Percentiles rank a stretch among this genome's conserved stretches.
phyloP scores from a whole-genome alignment of 441 rosid species.

The Croton laevigatus region DNA sequence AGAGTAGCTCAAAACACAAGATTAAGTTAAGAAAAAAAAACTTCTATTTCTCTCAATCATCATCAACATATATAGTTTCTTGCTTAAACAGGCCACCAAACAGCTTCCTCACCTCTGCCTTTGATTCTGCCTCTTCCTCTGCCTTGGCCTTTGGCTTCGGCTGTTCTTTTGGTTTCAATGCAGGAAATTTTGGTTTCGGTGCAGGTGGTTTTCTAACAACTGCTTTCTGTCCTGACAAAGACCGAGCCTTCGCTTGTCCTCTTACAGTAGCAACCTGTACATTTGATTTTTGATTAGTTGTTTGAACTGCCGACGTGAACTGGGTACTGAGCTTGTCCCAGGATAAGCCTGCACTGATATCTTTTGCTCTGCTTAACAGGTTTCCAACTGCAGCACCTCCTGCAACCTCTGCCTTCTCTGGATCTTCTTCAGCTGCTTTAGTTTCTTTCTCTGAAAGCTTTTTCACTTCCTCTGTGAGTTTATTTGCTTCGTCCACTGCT shows the following conservation, averaged over 20 bases:
- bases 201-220: slow-evolving; percentile 33
- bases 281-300: slow-evolving; percentile 31
- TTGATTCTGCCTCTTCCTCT: slow-evolving; percentile 27
- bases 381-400: slow-evolving; percentile 49
- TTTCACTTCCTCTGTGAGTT: slow-evolving; percentile 47
- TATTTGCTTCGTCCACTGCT: slow-evolving; percentile 51
- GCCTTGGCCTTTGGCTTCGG: slow-evolving; percentile 39
- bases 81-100: slow-evolving; percentile 91
- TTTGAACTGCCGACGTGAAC: slow-evolving; percentile 50
- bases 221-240: slow-evolving; percentile 60
- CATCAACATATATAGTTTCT: slow-evolving; percentile 86
- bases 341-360: slow-evolving; percentile 56
- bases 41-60: slow-evolving; percentile 42
- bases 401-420: slow-evolving; percentile 56
- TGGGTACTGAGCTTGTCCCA: slow-evolving; percentile 75
- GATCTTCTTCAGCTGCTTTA: slow-evolving; percentile 52
- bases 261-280: slow-evolving; percentile 83
- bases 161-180: slow-evolving; percentile 29
- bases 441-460: slow-evolving; percentile 59
- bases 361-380: slow-evolving; percentile 65
- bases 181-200: slow-evolving; percentile 22
- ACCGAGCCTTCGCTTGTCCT: slow-evolving; percentile 83
- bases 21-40: not conserved
- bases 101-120: slow-evolving; percentile 66
- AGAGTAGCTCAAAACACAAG: not conserved